Evolutionary conservation across 305 asterid genomes (phyloP).

Genomic region (Fraxinus nigra): DNA sequence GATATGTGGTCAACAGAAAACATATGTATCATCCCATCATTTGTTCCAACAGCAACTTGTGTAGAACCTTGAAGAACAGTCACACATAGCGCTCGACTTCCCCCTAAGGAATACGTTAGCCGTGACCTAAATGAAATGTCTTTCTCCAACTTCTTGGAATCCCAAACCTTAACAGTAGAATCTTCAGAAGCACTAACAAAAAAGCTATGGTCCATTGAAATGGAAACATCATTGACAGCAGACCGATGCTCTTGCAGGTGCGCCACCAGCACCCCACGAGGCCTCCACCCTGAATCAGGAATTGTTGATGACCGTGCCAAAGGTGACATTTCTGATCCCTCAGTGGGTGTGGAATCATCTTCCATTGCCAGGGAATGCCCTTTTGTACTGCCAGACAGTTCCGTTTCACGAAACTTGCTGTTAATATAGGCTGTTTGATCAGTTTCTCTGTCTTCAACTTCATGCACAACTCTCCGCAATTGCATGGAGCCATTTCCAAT

Average conservation of each 20-base stretch:
- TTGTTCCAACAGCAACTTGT: constrained; percentile 86
- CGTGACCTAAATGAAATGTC: constrained; percentile 96
- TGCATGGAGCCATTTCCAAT: constrained; percentile 67
- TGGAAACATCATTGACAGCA: constrained; percentile 89
- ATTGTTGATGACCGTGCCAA: constrained; percentile 64
- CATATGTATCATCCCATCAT: constrained; percentile 87
- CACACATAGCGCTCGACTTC: constrained; percentile 86
- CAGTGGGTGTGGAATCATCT: constrained; percentile 47
- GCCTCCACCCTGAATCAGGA: constrained; percentile 99
- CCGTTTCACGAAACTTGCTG: constrained; percentile 68
- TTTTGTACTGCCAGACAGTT: constrained; percentile 52
- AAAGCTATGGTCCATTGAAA: constrained; percentile 88
- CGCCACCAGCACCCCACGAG: constrained; percentile 98
- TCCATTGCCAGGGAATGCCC: constrained; percentile 56
- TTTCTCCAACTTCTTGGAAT: constrained; percentile 95
- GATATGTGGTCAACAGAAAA: constrained; percentile 90
- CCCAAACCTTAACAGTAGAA: constrained; percentile 98
- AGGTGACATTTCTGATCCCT: constrained; percentile 62
- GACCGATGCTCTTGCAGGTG: constrained; percentile 95
- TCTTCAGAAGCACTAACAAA: constrained; percentile 98
- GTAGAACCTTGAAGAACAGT: constrained; percentile 81
- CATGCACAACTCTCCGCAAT: constrained; percentile 94
- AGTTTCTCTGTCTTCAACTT: constrained; percentile 80
- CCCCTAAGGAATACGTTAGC: constrained; percentile 83
- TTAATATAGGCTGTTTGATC: constrained; percentile 60